Evolutionary conservation across 306 rosid species (phyloP), one percentile per base, ranked within the genome.

Genomic region (Inga leiocalycina): DNA sequence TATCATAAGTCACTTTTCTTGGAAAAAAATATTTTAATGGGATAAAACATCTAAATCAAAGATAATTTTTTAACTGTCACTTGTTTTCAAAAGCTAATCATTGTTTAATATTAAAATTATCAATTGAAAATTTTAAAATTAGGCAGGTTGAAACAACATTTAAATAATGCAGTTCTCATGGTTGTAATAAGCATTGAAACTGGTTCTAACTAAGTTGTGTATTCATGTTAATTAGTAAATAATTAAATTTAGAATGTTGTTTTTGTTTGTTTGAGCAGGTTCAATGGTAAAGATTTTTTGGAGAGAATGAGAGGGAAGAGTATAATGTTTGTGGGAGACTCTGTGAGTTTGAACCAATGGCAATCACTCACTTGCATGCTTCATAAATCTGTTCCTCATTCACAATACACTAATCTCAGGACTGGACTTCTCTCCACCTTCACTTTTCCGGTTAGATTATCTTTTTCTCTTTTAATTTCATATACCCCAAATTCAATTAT

Each of bases 271-370:
- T 37, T 24, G 20, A 2, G 57, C 68, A 90, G 97, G 77, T 90
- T 90, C 81, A 17, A 85, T 34, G 92, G 91, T 48, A 71, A 76
- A 84, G 89, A 87, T 56, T 83, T 92, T 35, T 85, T 92, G 56
- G 51, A n/a, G 19, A 81, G 89, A 83, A 51, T 81, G 5, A 84
- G 83, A 75, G 92, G 92, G 68, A 89, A 88, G 79, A 88, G 73
- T 16, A 19, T 91, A 10, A 16, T 91, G 74, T 89, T 91, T 81
- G 93, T 91, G 77, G 95, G 92, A 70, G 95, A 89, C 76, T 91
- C 92, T 1, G 57, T 91, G 89, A 89, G 93, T 64, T 84, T 89
- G 81, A 91, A 91, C 76, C 95, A 91, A 73, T 89, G 95, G 95
- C 93, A 87, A 75, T 89, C 93, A 85, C 93, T 92, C 71, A 80